Percentiles rank a stretch among this genome's conserved stretches.
phyloP scores from a whole-genome alignment of 257 asterid species.

The Solanum sitiens region DNA sequence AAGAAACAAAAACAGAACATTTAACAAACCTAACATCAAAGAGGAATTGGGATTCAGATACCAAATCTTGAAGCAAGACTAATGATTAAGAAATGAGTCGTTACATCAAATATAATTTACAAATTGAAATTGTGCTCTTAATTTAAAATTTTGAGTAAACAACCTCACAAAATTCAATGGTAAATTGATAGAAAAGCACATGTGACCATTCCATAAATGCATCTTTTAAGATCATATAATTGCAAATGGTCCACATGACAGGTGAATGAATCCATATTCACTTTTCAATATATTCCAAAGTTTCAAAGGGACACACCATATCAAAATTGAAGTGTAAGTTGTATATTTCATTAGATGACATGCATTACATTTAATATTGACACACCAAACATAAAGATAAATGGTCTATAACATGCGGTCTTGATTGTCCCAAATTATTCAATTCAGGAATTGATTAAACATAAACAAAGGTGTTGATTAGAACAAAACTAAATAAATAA shows the following conservation, averaged over 20 bases:
- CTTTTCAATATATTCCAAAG: background rate
- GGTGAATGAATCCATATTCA: background rate
- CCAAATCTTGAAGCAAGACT: background rate
- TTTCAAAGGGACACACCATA: background rate
- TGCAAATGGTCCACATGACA: too few species aligned
- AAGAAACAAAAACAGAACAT: background rate
- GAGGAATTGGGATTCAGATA: background rate
- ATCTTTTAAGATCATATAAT: background rate
- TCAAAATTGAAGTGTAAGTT: background rate
- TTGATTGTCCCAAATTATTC: background rate
- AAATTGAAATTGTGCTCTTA: background rate
- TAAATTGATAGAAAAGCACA: background rate
- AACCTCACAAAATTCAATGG: background rate
- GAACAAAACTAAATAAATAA: too few species aligned
- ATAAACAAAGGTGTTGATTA: too few species aligned
- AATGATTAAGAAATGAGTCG: background rate
- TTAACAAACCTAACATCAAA: background rate
- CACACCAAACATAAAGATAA: background rate
- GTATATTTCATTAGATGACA: background rate
- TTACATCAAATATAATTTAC: background rate
- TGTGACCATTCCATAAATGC: background rate
- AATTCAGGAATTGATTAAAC: background rate
- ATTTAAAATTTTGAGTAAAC: background rate
- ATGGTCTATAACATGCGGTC: background rate
- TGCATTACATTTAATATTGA: background rate